These are phyloP conservation scores for Phaseolus lunatus DNA, from an alignment of 306 rosid species.

Conservation along the genomic window DNA sequence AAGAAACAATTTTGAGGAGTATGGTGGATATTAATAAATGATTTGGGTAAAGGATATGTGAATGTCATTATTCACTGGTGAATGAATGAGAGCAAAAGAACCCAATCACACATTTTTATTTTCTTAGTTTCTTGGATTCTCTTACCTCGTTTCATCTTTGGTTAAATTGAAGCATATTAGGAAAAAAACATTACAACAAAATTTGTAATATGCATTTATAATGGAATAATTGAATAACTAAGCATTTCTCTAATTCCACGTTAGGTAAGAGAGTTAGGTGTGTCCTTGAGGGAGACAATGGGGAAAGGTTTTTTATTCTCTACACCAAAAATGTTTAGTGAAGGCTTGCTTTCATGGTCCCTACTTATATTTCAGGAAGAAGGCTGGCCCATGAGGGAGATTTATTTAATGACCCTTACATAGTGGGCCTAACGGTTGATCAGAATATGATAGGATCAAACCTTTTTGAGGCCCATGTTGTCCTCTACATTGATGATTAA, in stretches of 20 bases:
- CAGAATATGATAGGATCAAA: slow-evolving; percentile 28
- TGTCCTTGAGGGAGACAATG: background rate
- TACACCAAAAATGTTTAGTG: background rate
- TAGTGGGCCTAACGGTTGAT: slow-evolving; percentile 19
- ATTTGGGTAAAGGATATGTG: no score
- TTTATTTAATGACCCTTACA: slow-evolving; percentile 1
- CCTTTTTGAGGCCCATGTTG: slow-evolving; percentile 11
- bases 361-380: background rate
- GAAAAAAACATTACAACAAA: no score
- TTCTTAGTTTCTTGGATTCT: no score
- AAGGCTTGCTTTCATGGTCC: slow-evolving; percentile 1
- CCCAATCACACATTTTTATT: no score
- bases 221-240: background rate
- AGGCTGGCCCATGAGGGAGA: slow-evolving; percentile 26
- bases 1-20: no score
- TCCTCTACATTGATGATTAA: background rate
- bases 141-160: no score
- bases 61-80: no score
- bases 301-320: background rate
- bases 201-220: background rate
- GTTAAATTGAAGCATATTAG: no score
- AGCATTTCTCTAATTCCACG: background rate
- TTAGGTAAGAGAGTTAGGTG: background rate
- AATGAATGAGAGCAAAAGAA: no score
- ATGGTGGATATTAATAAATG: no score